These are phyloP conservation scores for Babesia ovata DNA, from an alignment of 169 alveolate genomes.

Conservation along the genomic window DNA sequence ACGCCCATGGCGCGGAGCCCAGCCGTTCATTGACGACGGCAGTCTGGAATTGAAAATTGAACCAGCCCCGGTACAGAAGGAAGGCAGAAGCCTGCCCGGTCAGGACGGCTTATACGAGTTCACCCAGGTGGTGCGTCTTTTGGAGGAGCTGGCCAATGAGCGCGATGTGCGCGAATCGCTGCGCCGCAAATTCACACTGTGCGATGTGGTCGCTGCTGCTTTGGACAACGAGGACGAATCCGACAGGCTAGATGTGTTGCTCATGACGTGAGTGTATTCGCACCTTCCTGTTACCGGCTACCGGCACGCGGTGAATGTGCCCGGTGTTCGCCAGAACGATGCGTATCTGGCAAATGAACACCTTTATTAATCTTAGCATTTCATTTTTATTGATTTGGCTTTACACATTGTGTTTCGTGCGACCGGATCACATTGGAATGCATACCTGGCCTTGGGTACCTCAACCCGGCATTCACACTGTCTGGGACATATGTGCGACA, in stretches of 20 bases:
- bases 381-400: too few relatives aligned
- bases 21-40: slow-evolving; percentile 36
- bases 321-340: not conserved
- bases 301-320: not conserved
- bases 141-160: slow-evolving; percentile 16
- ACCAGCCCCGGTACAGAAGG: not conserved
- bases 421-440: not conserved
- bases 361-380: not conserved
- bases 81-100: slow-evolving; percentile 4
- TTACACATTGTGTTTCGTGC: not conserved
- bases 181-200: slow-evolving; percentile 20
- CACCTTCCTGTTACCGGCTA: not conserved
- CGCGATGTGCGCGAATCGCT: slow-evolving; percentile 24
- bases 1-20: slow-evolving; percentile 28
- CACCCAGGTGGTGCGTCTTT: slow-evolving; percentile 23
- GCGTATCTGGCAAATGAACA: not conserved
- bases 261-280: not conserved
- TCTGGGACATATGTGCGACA: too few relatives aligned
- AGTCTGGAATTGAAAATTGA: not conserved
- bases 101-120: slow-evolving; percentile 47
- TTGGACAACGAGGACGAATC: not conserved
- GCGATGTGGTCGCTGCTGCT: slow-evolving; percentile 4
- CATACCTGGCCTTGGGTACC: too few relatives aligned
- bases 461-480: too few relatives aligned
- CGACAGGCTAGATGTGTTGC: not conserved